Conservation (phyloP, 2,329 filamentous ascomycete genomes). For the Fusarium xyrophilum region DNA sequence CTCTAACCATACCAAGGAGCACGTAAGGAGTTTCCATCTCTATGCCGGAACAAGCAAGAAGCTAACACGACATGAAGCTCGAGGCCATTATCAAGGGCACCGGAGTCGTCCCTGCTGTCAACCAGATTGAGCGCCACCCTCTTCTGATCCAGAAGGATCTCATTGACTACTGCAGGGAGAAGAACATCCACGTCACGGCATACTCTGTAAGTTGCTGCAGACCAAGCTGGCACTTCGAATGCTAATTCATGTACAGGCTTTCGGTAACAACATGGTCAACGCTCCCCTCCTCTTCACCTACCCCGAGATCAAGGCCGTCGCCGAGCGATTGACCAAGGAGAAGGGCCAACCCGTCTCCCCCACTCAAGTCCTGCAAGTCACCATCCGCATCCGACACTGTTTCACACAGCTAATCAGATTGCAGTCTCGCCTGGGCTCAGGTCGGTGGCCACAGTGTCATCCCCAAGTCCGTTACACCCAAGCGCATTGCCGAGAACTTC, state of each 20-base stretch:
- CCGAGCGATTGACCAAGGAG: not conserved
- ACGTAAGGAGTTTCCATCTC: accelerated
- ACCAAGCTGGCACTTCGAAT: accelerated
- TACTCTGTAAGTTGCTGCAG: not conserved
- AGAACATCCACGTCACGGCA: not conserved
- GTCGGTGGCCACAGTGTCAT: not conserved
- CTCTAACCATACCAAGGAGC: not conserved
- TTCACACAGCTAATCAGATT: not conserved
- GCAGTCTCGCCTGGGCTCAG: not conserved
- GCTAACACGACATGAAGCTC: too few species aligned
- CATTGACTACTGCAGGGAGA: not conserved
- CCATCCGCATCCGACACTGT: accelerated
- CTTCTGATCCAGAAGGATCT: not conserved
- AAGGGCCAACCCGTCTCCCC: not conserved
- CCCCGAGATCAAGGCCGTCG: not conserved
- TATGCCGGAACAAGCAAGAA: accelerated
- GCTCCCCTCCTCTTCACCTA: not conserved
- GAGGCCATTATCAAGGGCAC: not conserved
- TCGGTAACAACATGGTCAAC: not conserved
- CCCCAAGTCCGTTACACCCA: not conserved
- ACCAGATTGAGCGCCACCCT: not conserved
- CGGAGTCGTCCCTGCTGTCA: not conserved
- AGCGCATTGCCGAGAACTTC: not conserved
- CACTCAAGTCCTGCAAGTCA: not conserved
- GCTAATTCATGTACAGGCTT: not conserved